Percentiles rank a stretch among this genome's conserved stretches.
Conservation (phyloP, 305 asterid genomes). For the Fraxinus velutina region DNA sequence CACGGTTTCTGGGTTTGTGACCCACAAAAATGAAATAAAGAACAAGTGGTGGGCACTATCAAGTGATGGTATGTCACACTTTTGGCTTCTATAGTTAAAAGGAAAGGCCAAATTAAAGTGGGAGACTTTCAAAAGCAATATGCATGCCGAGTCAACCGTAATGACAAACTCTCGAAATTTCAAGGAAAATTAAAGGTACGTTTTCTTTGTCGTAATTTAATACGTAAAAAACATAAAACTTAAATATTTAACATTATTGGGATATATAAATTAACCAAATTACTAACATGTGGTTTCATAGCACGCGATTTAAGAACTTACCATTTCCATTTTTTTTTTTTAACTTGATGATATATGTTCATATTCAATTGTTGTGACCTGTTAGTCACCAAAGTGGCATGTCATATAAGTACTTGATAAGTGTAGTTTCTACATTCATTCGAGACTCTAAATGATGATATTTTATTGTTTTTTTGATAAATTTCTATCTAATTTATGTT, state of each 20-base stretch:
- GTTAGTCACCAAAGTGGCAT: neutral
- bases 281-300: neutral
- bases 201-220: neutral
- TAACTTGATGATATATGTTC: too few species aligned
- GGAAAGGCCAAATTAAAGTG: neutral
- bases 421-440: too few species aligned
- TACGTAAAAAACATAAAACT: neutral
- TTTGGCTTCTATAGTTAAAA: conserved; percentile 5
- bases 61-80: conserved; percentile 18
- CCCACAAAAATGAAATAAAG: conserved; percentile 15
- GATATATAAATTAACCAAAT: too few species aligned
- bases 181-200: neutral
- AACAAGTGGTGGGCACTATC: conserved; percentile 4
- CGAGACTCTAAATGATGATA: too few species aligned
- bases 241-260: too few species aligned
- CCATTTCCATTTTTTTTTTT: neutral
- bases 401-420: neutral
- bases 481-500: too few species aligned
- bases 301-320: neutral
- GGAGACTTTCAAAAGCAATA: neutral
- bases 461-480: too few species aligned
- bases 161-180: neutral
- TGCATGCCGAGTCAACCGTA: neutral
- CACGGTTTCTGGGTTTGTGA: conserved; percentile 12
- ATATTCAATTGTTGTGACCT: neutral